Base-by-base conservation (phyloP, 2,329 filamentous ascomycete species). In the Curvularia spicifera region DNA sequence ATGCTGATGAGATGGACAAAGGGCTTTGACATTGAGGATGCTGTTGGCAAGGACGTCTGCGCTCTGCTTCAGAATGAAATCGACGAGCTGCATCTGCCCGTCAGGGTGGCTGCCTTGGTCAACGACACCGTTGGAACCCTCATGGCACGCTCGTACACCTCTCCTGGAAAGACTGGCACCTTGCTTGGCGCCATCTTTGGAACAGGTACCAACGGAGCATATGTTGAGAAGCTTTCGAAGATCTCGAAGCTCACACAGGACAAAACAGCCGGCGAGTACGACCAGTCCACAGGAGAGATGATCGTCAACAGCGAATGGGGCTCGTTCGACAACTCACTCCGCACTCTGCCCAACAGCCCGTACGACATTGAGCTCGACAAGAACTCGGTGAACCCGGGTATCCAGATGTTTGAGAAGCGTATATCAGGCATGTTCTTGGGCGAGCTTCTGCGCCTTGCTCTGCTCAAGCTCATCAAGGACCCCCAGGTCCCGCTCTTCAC, bases 331-430 rank as follows among this genome's bases (percentile, higher is more conserved):
- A 98, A 98, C 80, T 86, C 90, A 68, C 87, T 98, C 65, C 91
- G 89, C 67, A 90, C 96, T 20, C 84, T 99, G 40, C 95, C 94
- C 45, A 89, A 88, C 70, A 98, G 94, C 0, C 81, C 86, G 0
- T 98, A 92, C 80, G 95, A 99, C 74, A 80, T 83, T 49, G 84
- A 87, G 56, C 83, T 99, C 24, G 94, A 99, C 77, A 80, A 82
- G 56, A 87, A 89, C 59, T 95, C 89, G 65, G 87, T 91, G 68
- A 98, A 99, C 78, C 94, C 93, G 0, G 95, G 95, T 26, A 87
- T 96, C 61, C 95, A 99, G 75, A 97, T 98, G 91, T 99, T 98
- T 73, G 95, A 99, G 82, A 99, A 99, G 84, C 90, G 94, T 47
- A 90, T 99, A 15, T 97, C 93, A 0, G 95, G 95, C 76, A 98